Evolutionary conservation across 2,329 filamentous ascomycete genomes (phyloP).

Genomic region (Beauveria sp.): DNA sequence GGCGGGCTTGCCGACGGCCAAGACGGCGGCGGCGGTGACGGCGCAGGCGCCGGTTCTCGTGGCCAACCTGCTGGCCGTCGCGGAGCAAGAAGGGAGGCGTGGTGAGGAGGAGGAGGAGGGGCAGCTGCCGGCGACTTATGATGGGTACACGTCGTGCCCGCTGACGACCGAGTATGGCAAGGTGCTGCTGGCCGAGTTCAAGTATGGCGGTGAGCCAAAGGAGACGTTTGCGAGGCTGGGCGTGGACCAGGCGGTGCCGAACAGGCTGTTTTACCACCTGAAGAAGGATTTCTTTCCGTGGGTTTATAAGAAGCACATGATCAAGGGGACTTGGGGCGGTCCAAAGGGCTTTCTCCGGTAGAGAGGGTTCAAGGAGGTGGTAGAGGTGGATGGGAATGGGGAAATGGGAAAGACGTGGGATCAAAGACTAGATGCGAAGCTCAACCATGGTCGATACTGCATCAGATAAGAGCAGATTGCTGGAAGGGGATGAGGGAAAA

Average conservation of each 20-base stretch:
- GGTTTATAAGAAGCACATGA: constrained; percentile 53
- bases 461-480: too few relatives aligned
- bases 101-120: constrained; percentile 32
- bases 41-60: constrained; percentile 44
- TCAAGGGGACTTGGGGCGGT: constrained; percentile 56
- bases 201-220: constrained; percentile 54
- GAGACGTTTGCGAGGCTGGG: constrained; percentile 53
- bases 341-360: constrained; percentile 39
- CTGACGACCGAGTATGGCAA: constrained; percentile 51
- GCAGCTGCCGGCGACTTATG: constrained; percentile 32
- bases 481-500: fast-evolving
- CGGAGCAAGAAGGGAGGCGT: not conserved
- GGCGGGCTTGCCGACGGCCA: constrained; percentile 50
- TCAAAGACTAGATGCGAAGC: too few relatives aligned
- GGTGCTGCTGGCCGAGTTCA: constrained; percentile 58
- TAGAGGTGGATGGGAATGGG: too few relatives aligned
- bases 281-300: constrained; percentile 63
- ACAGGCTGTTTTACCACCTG: constrained; percentile 51
- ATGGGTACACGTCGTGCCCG: constrained; percentile 50
- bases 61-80: constrained; percentile 34
- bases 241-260: constrained; percentile 48
- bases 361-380: too few relatives aligned
- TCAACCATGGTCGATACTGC: too few relatives aligned
- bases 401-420: too few relatives aligned
- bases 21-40: constrained; percentile 47